phyloP scores from a whole-genome alignment of 306 rosid species.

The Cucurbita pepo region DNA sequence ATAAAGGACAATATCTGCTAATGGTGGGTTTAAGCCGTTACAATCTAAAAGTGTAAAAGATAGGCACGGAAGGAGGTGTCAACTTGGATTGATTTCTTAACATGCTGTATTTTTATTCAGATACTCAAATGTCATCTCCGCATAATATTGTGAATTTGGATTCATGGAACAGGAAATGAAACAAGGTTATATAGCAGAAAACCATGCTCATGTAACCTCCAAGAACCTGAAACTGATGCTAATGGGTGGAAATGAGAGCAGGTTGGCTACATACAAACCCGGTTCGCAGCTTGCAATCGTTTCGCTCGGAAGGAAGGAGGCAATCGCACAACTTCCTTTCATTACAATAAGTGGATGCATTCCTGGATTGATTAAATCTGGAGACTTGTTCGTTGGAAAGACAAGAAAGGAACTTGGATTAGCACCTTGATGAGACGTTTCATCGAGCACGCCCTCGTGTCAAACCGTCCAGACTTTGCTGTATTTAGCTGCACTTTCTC shows the following conservation, averaged over 20 bases:
- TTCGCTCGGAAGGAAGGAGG: constrained; percentile 29
- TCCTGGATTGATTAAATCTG: constrained; percentile 58
- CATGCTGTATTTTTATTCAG: background rate
- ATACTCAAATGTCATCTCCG: background rate
- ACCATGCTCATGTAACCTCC: constrained; percentile 14
- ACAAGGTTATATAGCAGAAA: constrained; percentile 25
- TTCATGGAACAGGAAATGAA: constrained; percentile 10
- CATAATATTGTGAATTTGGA: background rate
- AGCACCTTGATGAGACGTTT: background rate
- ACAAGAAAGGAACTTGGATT: constrained; percentile 60
- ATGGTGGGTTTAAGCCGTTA: no score
- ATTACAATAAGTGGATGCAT: constrained; percentile 42
- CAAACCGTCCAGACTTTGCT: background rate
- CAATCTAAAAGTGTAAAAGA: background rate
- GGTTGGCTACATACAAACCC: constrained; percentile 11
- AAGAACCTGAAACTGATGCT: constrained; percentile 19
- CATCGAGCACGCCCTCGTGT: background rate
- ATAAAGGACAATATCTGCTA: no score
- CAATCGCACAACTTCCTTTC: constrained; percentile 42
- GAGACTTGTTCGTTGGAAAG: constrained; percentile 68
- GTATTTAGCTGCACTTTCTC: background rate
- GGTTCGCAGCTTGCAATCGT: constrained; percentile 13
- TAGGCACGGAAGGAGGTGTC: background rate
- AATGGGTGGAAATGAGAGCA: constrained; percentile 11
- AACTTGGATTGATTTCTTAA: background rate